Base-by-base conservation (phyloP, 2,329 filamentous ascomycete species). In the Tolypocladium ovalisporum region DNA sequence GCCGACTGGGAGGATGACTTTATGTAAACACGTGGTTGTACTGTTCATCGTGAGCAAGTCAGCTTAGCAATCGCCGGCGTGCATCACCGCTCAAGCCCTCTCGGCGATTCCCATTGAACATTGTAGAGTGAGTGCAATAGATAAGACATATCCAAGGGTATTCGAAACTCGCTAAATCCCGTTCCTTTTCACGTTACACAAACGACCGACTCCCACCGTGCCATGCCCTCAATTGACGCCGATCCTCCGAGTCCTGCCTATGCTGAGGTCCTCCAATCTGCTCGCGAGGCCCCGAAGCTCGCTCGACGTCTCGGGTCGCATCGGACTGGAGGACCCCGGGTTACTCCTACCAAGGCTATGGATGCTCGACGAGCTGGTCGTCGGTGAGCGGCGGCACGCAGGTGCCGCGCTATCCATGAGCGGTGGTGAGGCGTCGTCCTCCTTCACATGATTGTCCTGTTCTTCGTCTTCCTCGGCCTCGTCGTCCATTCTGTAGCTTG, bases 1-100 rank as follows among this genome's bases (percentile, higher is more conserved):
- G 82, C 85, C 59, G 78, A 89, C 69, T 92, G 89, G 76, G 82
- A 90, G 67, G 92, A 97, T 59, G 93, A 99, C 68, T 99, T 99
- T 68, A 95, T 96, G 90, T 93, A 81, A 39, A 29, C 34, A 42
- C 15, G 47, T 32, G 17, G 7, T n/a, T 32, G 10, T 1, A 12
- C 4, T 10, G 27, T 6, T 32, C 27, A 32, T 51, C 27, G 17
- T n/a, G 17, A n/a, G n/a, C 17, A n/a, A n/a, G 4, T 7, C 7
- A 19, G 13, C 9, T 3, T 34, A 32, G 19, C 29, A 51, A n/a
- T 12, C 10, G 29, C 19, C 19, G 29, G 27, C 24, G 24, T 29
- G 44, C 15, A 19, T 19, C 29, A 15, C 29, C 17, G 47, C 47
- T 12, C 17, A 17, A 51, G 19, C 13, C 27, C 27, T 32, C 2